Evolutionary conservation across 2,329 filamentous ascomycete genomes (phyloP).

Genomic region (Pseudogymnoascus sp.): DNA sequence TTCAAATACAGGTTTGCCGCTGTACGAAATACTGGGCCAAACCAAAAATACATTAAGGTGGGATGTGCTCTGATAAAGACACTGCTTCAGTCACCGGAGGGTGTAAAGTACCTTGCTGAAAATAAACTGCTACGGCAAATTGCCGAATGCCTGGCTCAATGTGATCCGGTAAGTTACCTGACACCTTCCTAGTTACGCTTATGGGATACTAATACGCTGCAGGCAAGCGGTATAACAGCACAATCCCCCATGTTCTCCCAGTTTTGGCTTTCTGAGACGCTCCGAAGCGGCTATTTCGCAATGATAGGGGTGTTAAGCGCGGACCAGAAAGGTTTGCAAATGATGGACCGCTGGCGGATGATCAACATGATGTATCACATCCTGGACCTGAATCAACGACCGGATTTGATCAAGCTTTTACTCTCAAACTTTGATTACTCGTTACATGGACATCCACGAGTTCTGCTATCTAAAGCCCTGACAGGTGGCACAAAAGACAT

Average conservation of each 20-base stretch:
- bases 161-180: conserved; percentile 61
- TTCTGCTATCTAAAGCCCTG: conserved; percentile 87
- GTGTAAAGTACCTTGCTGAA: conserved; percentile 74
- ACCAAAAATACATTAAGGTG: conserved; percentile 85
- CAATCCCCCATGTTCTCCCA: conserved; percentile 82
- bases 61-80: conserved; percentile 85
- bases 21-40: conserved; percentile 80
- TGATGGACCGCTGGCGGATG: conserved; percentile 94
- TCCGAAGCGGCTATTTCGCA: conserved; percentile 88
- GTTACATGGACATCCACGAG: conserved; percentile 77
- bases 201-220: conserved; percentile 16
- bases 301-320: conserved; percentile 83
- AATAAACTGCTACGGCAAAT: conserved; percentile 92
- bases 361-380: conserved; percentile 99
- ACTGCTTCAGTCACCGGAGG: conserved; percentile 76
- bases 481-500: conserved; percentile 88
- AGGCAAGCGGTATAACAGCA: conserved; percentile 68
- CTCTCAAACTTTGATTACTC: conserved; percentile 90
- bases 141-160: conserved; percentile 90
- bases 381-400: conserved; percentile 79
- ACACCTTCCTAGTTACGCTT: neutral
- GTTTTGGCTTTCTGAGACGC: conserved; percentile 73
- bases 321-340: conserved; percentile 72
- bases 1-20: conserved; percentile 96
- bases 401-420: conserved; percentile 82